Evolutionary conservation across 1,284 basidiomycete species (phyloP).

Genomic region (Cerioporus squamosus): DNA sequence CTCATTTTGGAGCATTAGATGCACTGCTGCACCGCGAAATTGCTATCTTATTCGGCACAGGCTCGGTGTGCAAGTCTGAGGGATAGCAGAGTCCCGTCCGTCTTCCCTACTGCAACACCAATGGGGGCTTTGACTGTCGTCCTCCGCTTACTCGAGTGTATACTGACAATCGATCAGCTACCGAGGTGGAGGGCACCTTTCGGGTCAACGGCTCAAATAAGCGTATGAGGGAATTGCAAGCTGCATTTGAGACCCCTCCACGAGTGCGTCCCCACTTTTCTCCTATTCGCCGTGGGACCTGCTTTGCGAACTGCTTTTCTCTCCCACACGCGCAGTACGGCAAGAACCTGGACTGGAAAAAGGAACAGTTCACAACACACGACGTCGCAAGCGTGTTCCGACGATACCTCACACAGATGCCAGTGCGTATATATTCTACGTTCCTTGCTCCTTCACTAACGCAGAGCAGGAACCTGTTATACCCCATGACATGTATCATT

Average conservation of each 20-base stretch:
- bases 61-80: no score
- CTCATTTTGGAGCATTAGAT: no score
- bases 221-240: conserved; percentile 95
- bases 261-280: conserved; percentile 56
- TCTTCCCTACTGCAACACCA: no score
- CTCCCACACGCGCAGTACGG: conserved; percentile 71
- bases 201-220: conserved; percentile 93
- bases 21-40: no score
- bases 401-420: conserved; percentile 95
- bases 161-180: conserved; percentile 55
- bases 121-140: no score
- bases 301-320: conserved; percentile 9
- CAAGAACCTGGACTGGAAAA: conserved; percentile 90
- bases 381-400: conserved; percentile 97
- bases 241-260: conserved; percentile 87
- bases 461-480: conserved; percentile 82
- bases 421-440: conserved; percentile 59
- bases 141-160: neutral
- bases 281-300: neutral
- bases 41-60: no score
- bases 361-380: conserved; percentile 87
- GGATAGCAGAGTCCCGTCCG: no score
- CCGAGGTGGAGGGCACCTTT: conserved; percentile 95
- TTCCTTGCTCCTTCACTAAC: conserved; percentile 1
- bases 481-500: conserved; percentile 85